Evolutionary conservation across 768 basidiomycete species (phyloP).

Genomic region (Pleurotus sapidus): DNA sequence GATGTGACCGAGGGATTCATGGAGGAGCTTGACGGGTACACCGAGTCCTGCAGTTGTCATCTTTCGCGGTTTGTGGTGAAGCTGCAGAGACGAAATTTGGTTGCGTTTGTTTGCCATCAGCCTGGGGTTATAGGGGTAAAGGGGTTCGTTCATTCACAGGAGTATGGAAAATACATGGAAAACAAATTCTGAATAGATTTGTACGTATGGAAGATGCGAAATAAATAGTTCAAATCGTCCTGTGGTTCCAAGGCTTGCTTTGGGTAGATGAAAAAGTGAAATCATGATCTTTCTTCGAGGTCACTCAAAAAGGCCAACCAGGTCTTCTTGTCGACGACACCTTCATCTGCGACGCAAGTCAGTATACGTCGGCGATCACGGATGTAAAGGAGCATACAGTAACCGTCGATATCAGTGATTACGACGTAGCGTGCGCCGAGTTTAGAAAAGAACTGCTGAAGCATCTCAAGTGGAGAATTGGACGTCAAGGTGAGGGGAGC

Average conservation of each 20-base stretch:
- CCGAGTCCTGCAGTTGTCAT: conserved; percentile 72
- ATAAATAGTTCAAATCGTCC: not conserved
- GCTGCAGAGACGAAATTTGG: not conserved
- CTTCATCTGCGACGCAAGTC: conserved; percentile 56
- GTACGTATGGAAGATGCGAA: not conserved
- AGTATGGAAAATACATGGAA: not conserved
- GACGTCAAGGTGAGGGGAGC: conserved; percentile 85
- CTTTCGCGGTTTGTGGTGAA: conserved; percentile 19
- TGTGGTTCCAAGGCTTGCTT: not conserved
- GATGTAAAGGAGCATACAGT: conserved; percentile 51
- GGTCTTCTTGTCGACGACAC: conserved; percentile 90
- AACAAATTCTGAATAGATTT: not conserved
- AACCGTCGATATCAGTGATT: conserved; percentile 77
- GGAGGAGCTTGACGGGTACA: conserved; percentile 94
- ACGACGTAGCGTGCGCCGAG: conserved; percentile 90
- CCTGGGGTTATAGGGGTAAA: too few relatives aligned
- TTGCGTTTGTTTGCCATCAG: too few relatives aligned
- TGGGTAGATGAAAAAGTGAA: not conserved
- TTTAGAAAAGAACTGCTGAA: conserved; percentile 93
- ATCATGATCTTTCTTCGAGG: conserved; percentile 54
- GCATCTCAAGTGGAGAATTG: conserved; percentile 85
- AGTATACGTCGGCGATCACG: not conserved
- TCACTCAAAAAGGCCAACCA: conserved; percentile 88
- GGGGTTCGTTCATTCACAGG: not conserved
- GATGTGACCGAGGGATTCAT: conserved; percentile 94